Evolutionary conservation across 257 asterid genomes (phyloP), one percentile per base, ranked within the genome.

Genomic region (Solanum bulbocastanum): DNA sequence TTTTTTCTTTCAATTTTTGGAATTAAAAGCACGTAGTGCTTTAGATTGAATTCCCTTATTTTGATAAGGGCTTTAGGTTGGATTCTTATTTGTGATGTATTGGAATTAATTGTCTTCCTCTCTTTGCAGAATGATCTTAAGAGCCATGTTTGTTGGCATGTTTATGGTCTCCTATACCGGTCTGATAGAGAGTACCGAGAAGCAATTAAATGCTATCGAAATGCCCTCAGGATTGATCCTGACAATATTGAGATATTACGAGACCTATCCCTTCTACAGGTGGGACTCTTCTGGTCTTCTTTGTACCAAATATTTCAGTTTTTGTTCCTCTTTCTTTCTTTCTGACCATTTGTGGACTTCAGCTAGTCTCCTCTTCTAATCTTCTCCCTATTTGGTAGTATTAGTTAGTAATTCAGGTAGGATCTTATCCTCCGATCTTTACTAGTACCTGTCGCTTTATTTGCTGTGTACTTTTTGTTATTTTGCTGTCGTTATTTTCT

Each of bases 101-200:
- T 88, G 83, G 81, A 83, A 86, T 86, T 81, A 76, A 85, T 89
- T 79, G 88, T 88, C 60, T 74, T 87, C 85, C 89, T 42, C 71
- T 66, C 72, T 91, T 86, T 94, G 95, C 98, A 97, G 99, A 97
- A 97, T 97, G 99, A 97, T 91, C 97, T 97, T 62, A 97, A 97
- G 94, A 97, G 99, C 90, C 99, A 97, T 91, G 98, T 97, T 83
- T 97, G 99, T 92, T 97, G 99, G 99, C 99, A 97, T 88, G 99
- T 97, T 79, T 97, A 94, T 89, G 99, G 99, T 83, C 99, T 97
- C 87, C 91, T 97, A 78, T 97, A 97, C 83, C 95, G 99, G 35
- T 96, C 99, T 8, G 99, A 97, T 91, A 94, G 99, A 93, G 99
- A 97, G 91, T 97, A 97, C 92, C 92, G 99, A 89, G 99, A 97